phyloP scores from a whole-genome alignment of 257 asterid genomes.

The Solanum medicagineum region DNA sequence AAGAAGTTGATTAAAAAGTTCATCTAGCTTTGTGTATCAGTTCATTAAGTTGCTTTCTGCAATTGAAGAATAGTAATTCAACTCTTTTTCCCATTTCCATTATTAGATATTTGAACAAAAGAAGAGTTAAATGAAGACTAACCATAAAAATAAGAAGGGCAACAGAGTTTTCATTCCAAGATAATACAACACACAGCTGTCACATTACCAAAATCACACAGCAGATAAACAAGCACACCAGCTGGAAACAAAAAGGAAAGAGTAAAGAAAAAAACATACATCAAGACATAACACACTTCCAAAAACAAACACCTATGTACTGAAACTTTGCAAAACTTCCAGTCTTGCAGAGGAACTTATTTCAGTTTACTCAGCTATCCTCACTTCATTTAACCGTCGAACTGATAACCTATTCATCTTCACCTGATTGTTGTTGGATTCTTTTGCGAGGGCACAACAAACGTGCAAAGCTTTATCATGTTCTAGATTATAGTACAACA shows the following conservation, averaged over 20 bases:
- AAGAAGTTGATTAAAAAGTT: background rate
- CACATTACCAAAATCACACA: background rate
- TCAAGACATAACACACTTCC: too few species aligned
- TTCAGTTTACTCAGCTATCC: background rate
- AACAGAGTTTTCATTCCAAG: background rate
- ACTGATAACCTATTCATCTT: background rate
- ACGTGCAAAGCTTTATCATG: background rate
- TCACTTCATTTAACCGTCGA: background rate
- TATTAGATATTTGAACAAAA: background rate
- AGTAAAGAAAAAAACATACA: too few species aligned
- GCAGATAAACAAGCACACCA: too few species aligned
- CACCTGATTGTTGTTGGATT: background rate
- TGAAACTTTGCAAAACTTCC: background rate
- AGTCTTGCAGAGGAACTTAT: slow-evolving; percentile 15
- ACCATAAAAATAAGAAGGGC: background rate
- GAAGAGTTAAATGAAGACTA: background rate
- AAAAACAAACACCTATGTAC: background rate
- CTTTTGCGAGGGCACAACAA: background rate
- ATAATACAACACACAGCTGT: background rate
- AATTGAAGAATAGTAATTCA: background rate
- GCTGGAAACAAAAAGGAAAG: too few species aligned
- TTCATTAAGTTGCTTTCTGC: background rate
- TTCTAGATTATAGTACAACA: background rate
- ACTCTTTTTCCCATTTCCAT: background rate
- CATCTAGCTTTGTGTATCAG: background rate